Base-by-base conservation (phyloP, 805 yeast genomes). In the Candida hungchunana region DNA sequence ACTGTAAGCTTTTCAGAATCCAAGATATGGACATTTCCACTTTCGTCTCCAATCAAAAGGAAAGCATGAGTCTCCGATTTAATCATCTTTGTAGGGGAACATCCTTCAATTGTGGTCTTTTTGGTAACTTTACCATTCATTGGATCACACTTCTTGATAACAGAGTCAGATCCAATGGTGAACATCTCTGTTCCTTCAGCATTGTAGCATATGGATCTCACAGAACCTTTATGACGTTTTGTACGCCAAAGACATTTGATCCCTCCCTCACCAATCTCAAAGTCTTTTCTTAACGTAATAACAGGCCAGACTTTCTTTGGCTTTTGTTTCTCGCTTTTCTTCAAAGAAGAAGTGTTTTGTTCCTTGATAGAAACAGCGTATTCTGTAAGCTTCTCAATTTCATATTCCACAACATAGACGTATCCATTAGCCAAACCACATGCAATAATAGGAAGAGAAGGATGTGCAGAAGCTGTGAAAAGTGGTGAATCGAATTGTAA, bases 221-320 rank as follows among this genome's bases (percentile, higher is more conserved):
- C 86, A 45, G 95, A 81, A 1, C 87, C 89, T 57, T 87, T 88
- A 55, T 90, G 97, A 55, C 97, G 73, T 51, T 76, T 84, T 0
- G 97, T 89, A 37, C 81, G 75, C 98, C 98, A 90, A 1, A 59
- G 37, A 18, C 71, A 51, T 5, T 60, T 54, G 5, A 67, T 53
- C 5, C 51, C 49, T 9, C 41, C 45, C 10, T 44, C 40, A 10
- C 31, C 31, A 9, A 44, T 35, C 14, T 37, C 40, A 6, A 14
- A 64, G 7, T 46, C 46, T 14, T 50, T 48, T 3, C 36, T 28
- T 5, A 52, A 33, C 6, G 50, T 47, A 3, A 59, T 53, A 14
- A 63, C 55, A 16, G 59, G 55, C 80, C 81, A 76, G 61, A 73
- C 64, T 50, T 63, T 71, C 46, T 59, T 56, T 26, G 57, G 56